Percentiles rank a stretch among this genome's conserved stretches.
These are phyloP conservation scores for Cercospora zeae-maydis DNA, from an alignment of 2,329 filamentous ascomycete species.

Conservation along the genomic window DNA sequence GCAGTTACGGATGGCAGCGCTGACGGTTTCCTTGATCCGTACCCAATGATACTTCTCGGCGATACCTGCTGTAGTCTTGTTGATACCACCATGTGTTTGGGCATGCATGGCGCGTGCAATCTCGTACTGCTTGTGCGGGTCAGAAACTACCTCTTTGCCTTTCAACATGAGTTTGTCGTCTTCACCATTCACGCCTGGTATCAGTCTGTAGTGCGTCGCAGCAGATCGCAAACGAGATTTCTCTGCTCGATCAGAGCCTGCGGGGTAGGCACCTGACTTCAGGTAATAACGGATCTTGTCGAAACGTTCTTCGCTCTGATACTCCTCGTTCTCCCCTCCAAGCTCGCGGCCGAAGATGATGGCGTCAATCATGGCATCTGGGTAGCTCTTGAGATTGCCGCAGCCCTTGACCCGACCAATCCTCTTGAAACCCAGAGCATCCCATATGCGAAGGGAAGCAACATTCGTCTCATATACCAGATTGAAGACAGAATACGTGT, in stretches of 20 bases:
- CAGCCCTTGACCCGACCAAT: conserved; percentile 70
- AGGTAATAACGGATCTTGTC: conserved; percentile 98
- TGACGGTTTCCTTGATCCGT: conserved; percentile 95
- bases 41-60: conserved; percentile 97
- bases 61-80: conserved; percentile 94
- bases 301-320: conserved; percentile 91
- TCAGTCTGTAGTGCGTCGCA: conserved; percentile 89
- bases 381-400: conserved; percentile 49
- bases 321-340: conserved; percentile 67
- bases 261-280: conserved; percentile 88
- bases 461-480: conserved; percentile 92
- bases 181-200: conserved; percentile 45
- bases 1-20: conserved; percentile 89
- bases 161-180: conserved; percentile 90
- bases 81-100: conserved; percentile 82
- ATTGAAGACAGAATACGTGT: conserved; percentile 91
- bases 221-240: conserved; percentile 92
- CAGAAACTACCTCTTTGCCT: conserved; percentile 93
- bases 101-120: conserved; percentile 77
- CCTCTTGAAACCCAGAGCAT: conserved; percentile 85
- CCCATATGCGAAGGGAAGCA: conserved; percentile 86
- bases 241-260: conserved; percentile 87
- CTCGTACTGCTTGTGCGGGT: conserved; percentile 84
- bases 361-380: conserved; percentile 47
- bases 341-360: conserved; percentile 61